Evolutionary conservation across 2,329 filamentous ascomycete genomes (phyloP).

Genomic region (Epichloe bromicola): DNA sequence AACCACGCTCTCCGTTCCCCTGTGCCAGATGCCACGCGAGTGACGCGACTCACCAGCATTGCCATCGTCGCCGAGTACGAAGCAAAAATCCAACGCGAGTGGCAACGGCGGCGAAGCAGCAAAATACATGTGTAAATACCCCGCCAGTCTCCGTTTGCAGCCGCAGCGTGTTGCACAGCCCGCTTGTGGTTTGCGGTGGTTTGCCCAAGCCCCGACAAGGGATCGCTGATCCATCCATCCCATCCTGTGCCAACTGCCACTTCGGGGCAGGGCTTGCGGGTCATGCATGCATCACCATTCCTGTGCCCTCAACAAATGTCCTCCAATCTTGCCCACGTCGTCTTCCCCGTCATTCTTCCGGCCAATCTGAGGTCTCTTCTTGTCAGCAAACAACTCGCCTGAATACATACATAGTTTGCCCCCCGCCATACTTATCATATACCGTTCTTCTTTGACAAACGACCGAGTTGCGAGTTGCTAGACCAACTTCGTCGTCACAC

Average conservation of each 20-base stretch:
- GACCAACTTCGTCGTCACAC: background rate
- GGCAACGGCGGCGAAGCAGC: background rate
- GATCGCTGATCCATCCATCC: background rate
- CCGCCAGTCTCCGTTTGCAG: background rate
- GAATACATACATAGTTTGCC: background rate
- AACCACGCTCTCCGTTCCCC: no score
- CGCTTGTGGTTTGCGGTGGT: background rate
- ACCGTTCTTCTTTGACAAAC: background rate
- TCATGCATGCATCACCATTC: background rate
- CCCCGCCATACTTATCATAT: background rate
- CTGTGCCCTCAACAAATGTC: background rate
- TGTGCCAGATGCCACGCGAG: no score
- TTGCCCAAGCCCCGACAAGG: background rate
- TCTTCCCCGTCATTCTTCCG: background rate
- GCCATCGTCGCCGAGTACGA: no score
- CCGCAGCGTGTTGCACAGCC: background rate
- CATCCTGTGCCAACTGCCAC: constrained; percentile 1
- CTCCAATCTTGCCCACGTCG: background rate
- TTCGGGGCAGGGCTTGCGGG: constrained; percentile 4
- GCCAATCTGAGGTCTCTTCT: background rate
- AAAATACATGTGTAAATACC: background rate
- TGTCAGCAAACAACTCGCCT: background rate
- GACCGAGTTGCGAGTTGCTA: background rate
- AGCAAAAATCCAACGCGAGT: background rate
- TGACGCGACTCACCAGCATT: no score